Conservation (phyloP, 148 eudicot species). For the Amaranthus palmeri region DNA sequence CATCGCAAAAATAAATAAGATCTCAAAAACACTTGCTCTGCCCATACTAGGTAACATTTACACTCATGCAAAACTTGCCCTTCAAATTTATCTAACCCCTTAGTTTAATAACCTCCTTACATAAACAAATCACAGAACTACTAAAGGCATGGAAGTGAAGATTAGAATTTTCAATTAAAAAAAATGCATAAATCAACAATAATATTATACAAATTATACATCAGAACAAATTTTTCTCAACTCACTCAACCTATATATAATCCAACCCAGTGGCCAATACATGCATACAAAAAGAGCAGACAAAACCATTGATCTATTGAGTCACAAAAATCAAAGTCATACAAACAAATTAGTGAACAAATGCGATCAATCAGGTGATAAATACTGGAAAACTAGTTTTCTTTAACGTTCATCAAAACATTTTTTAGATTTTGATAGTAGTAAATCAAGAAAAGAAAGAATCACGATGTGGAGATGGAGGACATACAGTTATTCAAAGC, state of each 20-base stretch:
- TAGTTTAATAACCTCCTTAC: neutral
- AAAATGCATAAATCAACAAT: neutral
- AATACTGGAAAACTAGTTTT: neutral
- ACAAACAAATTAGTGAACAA: too few relatives aligned
- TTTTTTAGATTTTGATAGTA: neutral
- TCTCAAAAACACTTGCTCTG: too few relatives aligned
- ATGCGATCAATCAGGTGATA: neutral
- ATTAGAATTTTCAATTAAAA: neutral
- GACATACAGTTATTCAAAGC: too few relatives aligned
- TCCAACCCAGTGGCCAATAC: neutral
- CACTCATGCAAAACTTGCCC: too few relatives aligned
- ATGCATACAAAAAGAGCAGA: neutral
- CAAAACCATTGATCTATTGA: neutral
- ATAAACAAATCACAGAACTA: neutral
- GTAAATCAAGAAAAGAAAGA: neutral
- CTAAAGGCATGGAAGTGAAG: neutral
- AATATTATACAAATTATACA: neutral
- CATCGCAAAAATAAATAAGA: too few relatives aligned
- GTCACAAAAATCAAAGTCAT: neutral
- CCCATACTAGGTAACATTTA: too few relatives aligned
- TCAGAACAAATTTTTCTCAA: neutral
- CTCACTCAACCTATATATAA: neutral
- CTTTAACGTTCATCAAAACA: neutral
- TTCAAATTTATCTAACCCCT: neutral
- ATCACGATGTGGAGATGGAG: neutral